phyloP scores from a whole-genome alignment of 2,329 filamentous ascomycete species.

The Trichoderma sp. region DNA sequence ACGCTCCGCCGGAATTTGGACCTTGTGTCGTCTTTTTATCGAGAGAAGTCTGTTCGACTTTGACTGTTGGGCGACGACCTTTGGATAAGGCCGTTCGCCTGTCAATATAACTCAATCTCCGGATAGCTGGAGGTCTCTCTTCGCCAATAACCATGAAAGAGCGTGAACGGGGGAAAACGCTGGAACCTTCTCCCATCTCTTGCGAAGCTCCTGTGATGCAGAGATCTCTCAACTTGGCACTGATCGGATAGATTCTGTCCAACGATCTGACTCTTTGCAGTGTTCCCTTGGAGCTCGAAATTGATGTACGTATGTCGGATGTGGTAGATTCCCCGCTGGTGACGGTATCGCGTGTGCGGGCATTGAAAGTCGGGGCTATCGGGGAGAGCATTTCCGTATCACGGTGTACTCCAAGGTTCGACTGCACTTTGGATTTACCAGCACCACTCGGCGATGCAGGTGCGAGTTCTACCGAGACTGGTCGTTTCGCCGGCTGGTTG shows the following conservation, averaged over 20 bases:
- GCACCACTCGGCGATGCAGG: conserved; percentile 34
- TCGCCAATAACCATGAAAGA: conserved; percentile 30
- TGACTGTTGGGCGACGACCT: conserved; percentile 30
- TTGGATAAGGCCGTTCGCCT: conserved; percentile 34
- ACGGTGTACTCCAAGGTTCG: not conserved
- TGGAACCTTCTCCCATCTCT: conserved; percentile 25
- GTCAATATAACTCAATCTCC: conserved; percentile 29
- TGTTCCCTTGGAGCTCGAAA: conserved; percentile 20
- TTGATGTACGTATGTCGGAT: conserved; percentile 36
- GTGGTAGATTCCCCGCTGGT: conserved; percentile 42
- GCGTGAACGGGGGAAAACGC: conserved; percentile 25
- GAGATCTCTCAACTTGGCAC: conserved; percentile 34
- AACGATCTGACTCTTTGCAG: conserved; percentile 39
- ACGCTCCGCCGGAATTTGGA: conserved; percentile 29
- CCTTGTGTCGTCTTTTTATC: conserved; percentile 32
- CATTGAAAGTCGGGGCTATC: conserved; percentile 35
- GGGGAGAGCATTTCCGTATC: conserved; percentile 29
- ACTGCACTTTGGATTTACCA: conserved; percentile 34
- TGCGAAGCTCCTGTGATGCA: conserved; percentile 28
- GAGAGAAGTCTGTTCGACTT: conserved; percentile 31
- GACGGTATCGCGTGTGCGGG: conserved; percentile 37
- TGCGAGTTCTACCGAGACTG: conserved; percentile 25
- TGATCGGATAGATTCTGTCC: conserved; percentile 35
- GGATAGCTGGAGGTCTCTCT: conserved; percentile 25
- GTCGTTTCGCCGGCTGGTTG: conserved; percentile 24